Base-by-base conservation (phyloP, 495 filamentous ascomycete species). In the Astrocystis sublimbata region DNA sequence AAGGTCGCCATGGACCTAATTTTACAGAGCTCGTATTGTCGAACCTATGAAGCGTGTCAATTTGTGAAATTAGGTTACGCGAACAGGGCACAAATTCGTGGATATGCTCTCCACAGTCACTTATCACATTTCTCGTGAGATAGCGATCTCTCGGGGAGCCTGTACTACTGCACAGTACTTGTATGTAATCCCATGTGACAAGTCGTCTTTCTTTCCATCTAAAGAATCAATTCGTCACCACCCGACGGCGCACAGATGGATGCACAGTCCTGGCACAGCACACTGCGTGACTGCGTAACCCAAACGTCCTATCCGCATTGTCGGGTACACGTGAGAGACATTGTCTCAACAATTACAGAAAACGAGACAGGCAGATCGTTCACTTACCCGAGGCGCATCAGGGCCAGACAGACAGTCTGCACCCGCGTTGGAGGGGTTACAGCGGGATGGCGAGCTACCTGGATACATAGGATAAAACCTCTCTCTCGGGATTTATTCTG, bases 221-320 rank as follows among this genome's bases (percentile, higher is more conserved):
- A 31, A 0, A 1, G n/a, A n/a, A n/a, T n/a, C n/a, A 6, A 13
- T 10, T 30, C 46, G 19, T 52, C 49, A 30, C 28, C 49, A 52
- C 35, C 49, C 49, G 49, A 52, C 49, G 26, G 23, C 49, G 49
- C 28, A 52, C n/a, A n/a, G n/a, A n/a, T n/a, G n/a, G n/a, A n/a
- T n/a, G n/a, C n/a, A n/a, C n/a, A n/a, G n/a, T n/a, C n/a, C n/a
- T n/a, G n/a, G n/a, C n/a, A n/a, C 49, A 52, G 30, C 49, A 9
- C 30, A 35, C 46, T n/a, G n/a, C n/a, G n/a, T n/a, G n/a, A n/a
- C n/a, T n/a, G n/a, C n/a, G n/a, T n/a, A n/a, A n/a, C n/a, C n/a
- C n/a, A n/a, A 49, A 49, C 46, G 46, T 47, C 45, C 28, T 52
- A 35, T 52, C 49, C 49, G 49, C 49, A n/a, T 33, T 52, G 17